Conservation (phyloP, 139 green algal species). For the Pseudopediastrum boryanum region DNA sequence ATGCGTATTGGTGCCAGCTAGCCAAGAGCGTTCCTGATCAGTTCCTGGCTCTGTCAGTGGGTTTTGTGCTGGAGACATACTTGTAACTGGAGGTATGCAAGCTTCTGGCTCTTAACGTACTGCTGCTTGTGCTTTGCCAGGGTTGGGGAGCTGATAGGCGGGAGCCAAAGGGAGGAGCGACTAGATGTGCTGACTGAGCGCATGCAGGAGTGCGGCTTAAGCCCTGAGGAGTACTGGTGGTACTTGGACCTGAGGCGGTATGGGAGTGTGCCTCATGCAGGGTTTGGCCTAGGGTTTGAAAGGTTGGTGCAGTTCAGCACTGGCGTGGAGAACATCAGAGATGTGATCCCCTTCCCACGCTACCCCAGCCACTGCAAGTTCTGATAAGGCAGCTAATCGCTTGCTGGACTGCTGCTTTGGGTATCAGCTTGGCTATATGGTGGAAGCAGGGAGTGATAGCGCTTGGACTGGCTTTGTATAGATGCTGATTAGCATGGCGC, state of each 20-base stretch:
- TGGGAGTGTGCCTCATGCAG: constrained; percentile 74
- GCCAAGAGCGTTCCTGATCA: too few relatives aligned
- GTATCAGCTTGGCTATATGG: too few relatives aligned
- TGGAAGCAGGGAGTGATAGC: too few relatives aligned
- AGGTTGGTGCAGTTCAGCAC: constrained; percentile 75
- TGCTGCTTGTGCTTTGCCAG: constrained; percentile 23
- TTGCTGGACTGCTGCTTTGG: too few relatives aligned
- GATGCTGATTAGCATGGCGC: too few relatives aligned
- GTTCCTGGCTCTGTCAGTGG: too few relatives aligned
- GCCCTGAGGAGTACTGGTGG: constrained; percentile 60
- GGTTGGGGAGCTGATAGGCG: constrained; percentile 82
- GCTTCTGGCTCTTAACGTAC: too few relatives aligned
- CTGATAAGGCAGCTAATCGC: too few relatives aligned
- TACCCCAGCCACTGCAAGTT: constrained; percentile 45
- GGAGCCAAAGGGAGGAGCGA: constrained; percentile 77
- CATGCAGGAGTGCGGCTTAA: constrained; percentile 51
- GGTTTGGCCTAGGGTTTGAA: constrained; percentile 83
- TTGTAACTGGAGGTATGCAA: too few relatives aligned
- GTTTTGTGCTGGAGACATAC: too few relatives aligned
- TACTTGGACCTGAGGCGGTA: constrained; percentile 79
- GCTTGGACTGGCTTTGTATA: too few relatives aligned
- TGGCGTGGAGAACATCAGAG: constrained; percentile 78
- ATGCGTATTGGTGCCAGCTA: too few relatives aligned
- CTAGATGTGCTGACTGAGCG: constrained; percentile 63
- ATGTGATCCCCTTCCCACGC: constrained; percentile 82